These are phyloP conservation scores for Zychaea mexicana DNA, from an alignment of 371 early-diverging fungal species.

Conservation along the genomic window DNA sequence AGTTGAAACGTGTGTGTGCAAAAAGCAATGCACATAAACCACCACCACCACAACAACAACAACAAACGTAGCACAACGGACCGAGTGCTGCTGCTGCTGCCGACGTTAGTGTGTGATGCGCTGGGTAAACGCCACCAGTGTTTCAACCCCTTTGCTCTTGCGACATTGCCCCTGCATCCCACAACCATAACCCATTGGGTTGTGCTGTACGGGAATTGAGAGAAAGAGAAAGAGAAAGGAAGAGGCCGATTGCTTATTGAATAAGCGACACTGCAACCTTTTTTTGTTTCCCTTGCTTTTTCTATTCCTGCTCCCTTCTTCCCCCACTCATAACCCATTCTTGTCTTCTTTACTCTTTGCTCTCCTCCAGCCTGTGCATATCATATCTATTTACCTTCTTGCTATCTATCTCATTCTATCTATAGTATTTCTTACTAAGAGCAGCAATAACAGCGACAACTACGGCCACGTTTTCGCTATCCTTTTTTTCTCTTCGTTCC, in stretches of 20 bases:
- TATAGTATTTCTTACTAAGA: too few species aligned
- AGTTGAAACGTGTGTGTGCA: too few species aligned
- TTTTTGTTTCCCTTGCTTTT: background rate
- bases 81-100: too few species aligned
- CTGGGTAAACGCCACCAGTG: background rate
- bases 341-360: background rate
- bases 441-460: too few species aligned
- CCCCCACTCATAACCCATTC: background rate
- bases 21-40: too few species aligned
- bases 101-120: background rate
- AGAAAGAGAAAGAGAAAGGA: background rate
- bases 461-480: too few species aligned
- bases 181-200: background rate
- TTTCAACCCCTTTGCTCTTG: conserved; percentile 9
- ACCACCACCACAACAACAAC: too few species aligned
- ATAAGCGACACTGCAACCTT: too few species aligned
- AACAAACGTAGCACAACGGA: background rate
- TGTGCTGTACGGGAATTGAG: background rate
- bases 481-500: background rate
- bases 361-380: background rate
- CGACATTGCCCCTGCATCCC: conserved; percentile 12
- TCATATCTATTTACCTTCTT: background rate
- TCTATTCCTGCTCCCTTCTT: background rate
- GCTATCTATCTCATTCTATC: too few species aligned
- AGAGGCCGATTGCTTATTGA: too few species aligned